Evolutionary conservation across 179 eudicot species (phyloP), one percentile per base, ranked within the genome.

Genomic region (Silene noctiflora): DNA sequence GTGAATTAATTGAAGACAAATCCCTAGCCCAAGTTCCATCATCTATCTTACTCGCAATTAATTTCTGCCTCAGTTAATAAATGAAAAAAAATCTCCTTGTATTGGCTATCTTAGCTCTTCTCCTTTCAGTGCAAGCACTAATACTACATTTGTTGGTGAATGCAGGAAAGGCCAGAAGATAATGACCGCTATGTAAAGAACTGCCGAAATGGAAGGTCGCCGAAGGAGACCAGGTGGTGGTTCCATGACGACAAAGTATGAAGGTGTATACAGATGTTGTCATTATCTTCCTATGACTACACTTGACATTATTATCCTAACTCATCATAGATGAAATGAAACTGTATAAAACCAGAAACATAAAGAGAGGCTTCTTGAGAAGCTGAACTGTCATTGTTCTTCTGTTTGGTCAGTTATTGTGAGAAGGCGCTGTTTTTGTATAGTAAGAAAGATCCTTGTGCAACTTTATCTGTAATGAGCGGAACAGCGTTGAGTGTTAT

Each of bases 201-300:
- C 71, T 91, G 96, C 71, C 81, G 86, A 78, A 91, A 89, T 66
- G 96, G 96, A 25, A 84, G 90, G 81, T 91, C 93, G 46, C 96
- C 96, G 0, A 91, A 91, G 86, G 96, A 91, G 79, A 91, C 96
- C 3, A 91, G 96, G 80, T 89, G 96, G 96, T 91, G 96, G 96
- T 91, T 91, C 81, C 96, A 91, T 81, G 96, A 91, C 60, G 96
- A 91, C 78, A 91, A 91, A 81, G 96, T 87, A 81, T 91, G 76
- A 75, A 62, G 39, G 39, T 46, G 12, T 12, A 70, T 58, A 1
- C 79, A 63, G 16, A 61, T 76, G 21, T 58, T 42, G 78, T 75
- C 79, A 75, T 78, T 73, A 75, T 48, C 61, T 65, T 44, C 59
- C 24, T 72, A 74, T 75, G 78, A 61, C 67, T 60, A 33, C 75